Evolutionary conservation across 2,329 filamentous ascomycete genomes (phyloP), one percentile per base, ranked within the genome.

Genomic region (Aspergillus luchuensis): DNA sequence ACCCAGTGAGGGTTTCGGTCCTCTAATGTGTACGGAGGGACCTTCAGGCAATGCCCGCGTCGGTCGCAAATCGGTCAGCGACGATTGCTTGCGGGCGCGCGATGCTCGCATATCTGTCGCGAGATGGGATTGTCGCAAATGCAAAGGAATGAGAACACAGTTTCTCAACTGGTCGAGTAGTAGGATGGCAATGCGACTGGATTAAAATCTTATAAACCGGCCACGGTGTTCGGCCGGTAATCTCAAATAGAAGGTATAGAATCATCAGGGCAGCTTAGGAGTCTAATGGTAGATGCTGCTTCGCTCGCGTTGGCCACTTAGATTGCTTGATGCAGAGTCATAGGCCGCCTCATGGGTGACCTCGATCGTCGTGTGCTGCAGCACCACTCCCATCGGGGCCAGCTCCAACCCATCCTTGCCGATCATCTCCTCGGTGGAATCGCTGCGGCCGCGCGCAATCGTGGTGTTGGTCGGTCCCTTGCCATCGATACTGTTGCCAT

Each of bases 261-360:
- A n/a, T 25, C 15, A n/a, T 8, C 47, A 25, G 19, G 13, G 5
- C 21, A 11, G 7, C 25, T 36, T 36, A 15, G 11, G 11, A 36
- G 33, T 17, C 23, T 45, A 75, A 73, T 0, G 76, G 73, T 57
- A 84, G 74, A 57, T 77, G 72, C 53, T 56, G 21, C 45, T 10
- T 73, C 65, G 64, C 89, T 86, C 6, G 78, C 82, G 71, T 87
- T 84, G 10, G 15, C 71, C 71, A 17, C 79, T 82, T 62, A 89
- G 80, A 73, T 88, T 84, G 86, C 89, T 89, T 10, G 28, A 64
- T 8, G n/a, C 8, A 3, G n/a, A 17, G 17, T 53, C 45, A 47
- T 56, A 60, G 8, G 53, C 56, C 11, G 23, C 28, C 38, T 58
- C 56, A 11, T 36, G 33, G 2, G 43, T 57, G 15, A 60, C 36